Evolutionary conservation across 805 yeast species (phyloP).

Genomic region (Sugiyamaella valdiviana): DNA sequence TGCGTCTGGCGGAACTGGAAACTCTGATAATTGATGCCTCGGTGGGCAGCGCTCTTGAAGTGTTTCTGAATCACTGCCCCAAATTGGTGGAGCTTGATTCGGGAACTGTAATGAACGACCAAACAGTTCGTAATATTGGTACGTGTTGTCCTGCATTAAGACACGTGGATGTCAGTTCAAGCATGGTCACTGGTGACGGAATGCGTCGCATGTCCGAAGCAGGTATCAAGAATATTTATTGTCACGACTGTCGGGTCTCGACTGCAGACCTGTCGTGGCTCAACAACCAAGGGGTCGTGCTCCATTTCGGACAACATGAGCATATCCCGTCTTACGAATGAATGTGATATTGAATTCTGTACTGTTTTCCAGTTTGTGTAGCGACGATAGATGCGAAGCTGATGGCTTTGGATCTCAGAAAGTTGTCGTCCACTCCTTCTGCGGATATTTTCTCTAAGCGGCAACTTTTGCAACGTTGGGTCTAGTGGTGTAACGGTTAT

Average conservation of each 20-base stretch:
- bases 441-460: neutral
- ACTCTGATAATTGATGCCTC: neutral
- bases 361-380: neutral
- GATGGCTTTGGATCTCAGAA: neutral
- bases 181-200: neutral
- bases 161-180: neutral
- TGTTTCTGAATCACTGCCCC: neutral
- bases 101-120: neutral
- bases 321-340: neutral
- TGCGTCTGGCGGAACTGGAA: neutral
- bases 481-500: constrained; percentile 26
- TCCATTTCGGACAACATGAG: neutral
- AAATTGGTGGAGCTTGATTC: neutral
- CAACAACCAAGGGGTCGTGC: neutral
- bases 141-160: neutral
- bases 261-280: neutral
- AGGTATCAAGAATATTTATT: neutral
- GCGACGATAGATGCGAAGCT: neutral
- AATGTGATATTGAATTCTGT: neutral
- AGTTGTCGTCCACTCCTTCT: neutral
- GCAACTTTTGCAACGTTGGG: constrained; percentile 5
- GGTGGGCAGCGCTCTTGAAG: neutral
- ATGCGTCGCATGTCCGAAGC: neutral
- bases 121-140: neutral
- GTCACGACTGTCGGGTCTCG: neutral